phyloP scores from a whole-genome alignment of 345 rosid species.

The Diplotaxis tenuifolia region DNA sequence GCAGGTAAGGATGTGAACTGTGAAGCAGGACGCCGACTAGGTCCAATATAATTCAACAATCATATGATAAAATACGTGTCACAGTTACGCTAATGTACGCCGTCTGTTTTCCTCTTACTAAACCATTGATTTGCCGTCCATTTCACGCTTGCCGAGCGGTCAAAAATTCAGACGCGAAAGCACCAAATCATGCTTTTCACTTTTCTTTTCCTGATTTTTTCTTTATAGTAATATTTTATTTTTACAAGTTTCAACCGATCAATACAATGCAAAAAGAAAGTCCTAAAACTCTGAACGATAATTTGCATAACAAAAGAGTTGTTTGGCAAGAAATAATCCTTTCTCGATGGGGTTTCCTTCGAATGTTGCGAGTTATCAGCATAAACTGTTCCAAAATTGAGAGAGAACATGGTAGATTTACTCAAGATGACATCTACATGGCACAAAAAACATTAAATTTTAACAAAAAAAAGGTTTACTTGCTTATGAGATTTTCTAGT shows the following conservation, averaged over 20 bases:
- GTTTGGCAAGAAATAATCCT: neutral
- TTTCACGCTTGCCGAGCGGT: constrained; percentile 62
- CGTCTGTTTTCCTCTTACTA: constrained; percentile 14
- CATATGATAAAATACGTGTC: constrained; percentile 25
- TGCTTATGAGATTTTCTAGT: neutral
- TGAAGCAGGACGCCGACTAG: constrained; percentile 37
- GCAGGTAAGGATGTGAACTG: constrained; percentile 23
- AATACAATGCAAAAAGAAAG: no score
- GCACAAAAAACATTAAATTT: neutral
- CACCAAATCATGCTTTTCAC: constrained; percentile 6
- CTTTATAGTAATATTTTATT: neutral
- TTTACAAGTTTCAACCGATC: no score
- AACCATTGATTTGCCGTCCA: constrained; percentile 53
- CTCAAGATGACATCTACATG: neutral
- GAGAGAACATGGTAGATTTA: neutral
- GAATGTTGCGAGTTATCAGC: neutral
- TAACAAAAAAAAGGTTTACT: neutral
- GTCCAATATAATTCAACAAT: neutral
- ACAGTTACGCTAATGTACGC: constrained; percentile 20
- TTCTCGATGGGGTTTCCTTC: neutral
- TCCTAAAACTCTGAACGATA: neutral
- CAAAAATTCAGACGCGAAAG: constrained; percentile 50
- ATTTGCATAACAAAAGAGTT: neutral
- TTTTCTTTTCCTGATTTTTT: neutral
- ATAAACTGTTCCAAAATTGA: neutral